A percentile compares a stretch with the other conserved stretches of the same genome.
Conservation (phyloP, 2,329 filamentous ascomycete genomes). For the Diaporthe nobilis region DNA sequence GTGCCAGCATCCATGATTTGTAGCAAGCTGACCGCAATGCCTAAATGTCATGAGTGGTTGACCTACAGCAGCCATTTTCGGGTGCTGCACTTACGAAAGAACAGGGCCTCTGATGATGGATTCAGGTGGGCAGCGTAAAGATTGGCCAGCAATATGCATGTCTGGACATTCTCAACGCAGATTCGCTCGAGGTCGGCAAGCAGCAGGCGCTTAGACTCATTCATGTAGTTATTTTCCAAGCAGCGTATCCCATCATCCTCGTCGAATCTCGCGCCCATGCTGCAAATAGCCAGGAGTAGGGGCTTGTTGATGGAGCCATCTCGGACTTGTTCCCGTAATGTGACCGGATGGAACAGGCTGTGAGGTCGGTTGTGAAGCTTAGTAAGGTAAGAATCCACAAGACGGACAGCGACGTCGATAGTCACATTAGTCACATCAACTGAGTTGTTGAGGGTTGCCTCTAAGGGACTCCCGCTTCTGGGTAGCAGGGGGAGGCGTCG, state of each 20-base stretch:
- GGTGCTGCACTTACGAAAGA: not conserved
- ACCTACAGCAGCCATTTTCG: not conserved
- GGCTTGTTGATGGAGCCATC: constrained; percentile 19
- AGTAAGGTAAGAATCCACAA: constrained; percentile 4
- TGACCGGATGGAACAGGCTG: constrained; percentile 7
- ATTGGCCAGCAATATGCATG: constrained; percentile 8
- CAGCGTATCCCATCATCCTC: not conserved
- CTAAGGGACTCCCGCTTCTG: not conserved
- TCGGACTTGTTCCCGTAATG: not conserved
- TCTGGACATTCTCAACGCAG: constrained; percentile 7
- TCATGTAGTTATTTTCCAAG: not conserved
- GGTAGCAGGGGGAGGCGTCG: constrained; percentile 6
- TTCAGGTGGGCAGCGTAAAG: constrained; percentile 17
- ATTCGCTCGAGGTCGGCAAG: not conserved
- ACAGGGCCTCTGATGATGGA: constrained; percentile 11
- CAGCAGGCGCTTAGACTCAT: not conserved
- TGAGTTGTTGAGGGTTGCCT: not conserved
- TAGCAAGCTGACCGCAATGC: not conserved
- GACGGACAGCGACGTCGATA: not conserved
- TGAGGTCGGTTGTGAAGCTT: constrained; percentile 10
- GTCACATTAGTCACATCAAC: not conserved
- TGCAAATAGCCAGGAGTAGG: constrained; percentile 1
- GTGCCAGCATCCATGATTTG: not conserved
- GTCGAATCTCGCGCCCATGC: constrained; percentile 10
- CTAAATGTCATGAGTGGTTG: not conserved